Evolutionary conservation across 805 yeast species (phyloP).

Genomic region (Torulaspora delbrueckii): DNA sequence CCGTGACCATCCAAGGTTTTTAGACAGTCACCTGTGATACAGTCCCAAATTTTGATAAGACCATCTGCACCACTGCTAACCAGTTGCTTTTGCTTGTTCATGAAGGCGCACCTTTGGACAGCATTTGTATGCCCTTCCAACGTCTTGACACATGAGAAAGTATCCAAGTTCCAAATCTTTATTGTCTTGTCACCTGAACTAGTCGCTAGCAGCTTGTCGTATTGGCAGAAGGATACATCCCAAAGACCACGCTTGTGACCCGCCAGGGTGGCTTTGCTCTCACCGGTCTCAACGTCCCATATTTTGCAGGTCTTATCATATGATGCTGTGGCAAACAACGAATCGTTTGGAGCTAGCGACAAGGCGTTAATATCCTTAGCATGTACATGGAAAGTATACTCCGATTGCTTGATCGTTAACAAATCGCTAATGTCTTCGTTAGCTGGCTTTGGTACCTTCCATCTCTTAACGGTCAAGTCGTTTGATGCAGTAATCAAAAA

Average conservation of each 20-base stretch:
- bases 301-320: slow-evolving; percentile 88
- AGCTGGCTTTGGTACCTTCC: slow-evolving; percentile 61
- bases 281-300: slow-evolving; percentile 86
- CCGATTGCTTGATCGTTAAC: slow-evolving; percentile 52
- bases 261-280: slow-evolving; percentile 71
- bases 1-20: slow-evolving; percentile 89
- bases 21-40: slow-evolving; percentile 66
- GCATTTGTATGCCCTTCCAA: slow-evolving; percentile 94
- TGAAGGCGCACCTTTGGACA: slow-evolving; percentile 73
- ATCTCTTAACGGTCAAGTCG: slow-evolving; percentile 80
- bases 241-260: slow-evolving; percentile 96
- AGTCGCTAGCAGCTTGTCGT: slow-evolving; percentile 71
- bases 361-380: slow-evolving; percentile 91
- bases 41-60: slow-evolving; percentile 85
- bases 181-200: slow-evolving; percentile 91
- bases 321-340: slow-evolving; percentile 84
- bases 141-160: slow-evolving; percentile 70
- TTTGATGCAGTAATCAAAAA: slow-evolving; percentile 78
- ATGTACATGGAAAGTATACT: slow-evolving; percentile 91
- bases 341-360: slow-evolving; percentile 88
- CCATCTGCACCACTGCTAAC: slow-evolving; percentile 90
- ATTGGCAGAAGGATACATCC: slow-evolving; percentile 80
- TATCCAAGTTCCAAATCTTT: slow-evolving; percentile 81
- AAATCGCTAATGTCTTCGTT: slow-evolving; percentile 19
- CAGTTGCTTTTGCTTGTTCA: slow-evolving; percentile 62